A percentile compares a stretch with the other conserved stretches of the same genome.
phyloP scores from a whole-genome alignment of 2,329 filamentous ascomycete species.

The Ascochyta clinopodiicola region DNA sequence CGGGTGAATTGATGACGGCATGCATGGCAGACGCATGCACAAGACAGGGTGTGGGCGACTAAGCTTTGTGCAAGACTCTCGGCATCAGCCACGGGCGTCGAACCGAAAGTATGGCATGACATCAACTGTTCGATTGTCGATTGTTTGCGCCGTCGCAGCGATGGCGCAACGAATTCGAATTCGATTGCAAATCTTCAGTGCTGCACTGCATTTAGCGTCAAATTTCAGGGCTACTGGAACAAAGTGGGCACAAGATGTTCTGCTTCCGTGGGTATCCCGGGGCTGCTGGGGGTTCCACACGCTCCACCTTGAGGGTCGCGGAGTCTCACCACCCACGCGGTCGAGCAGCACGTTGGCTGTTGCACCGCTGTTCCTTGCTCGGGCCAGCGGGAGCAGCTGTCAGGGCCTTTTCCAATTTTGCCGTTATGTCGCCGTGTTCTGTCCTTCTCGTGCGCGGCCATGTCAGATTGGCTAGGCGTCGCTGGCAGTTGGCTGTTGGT shows the following conservation, averaged over 20 bases:
- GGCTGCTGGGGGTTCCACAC: slow-evolving; percentile 17
- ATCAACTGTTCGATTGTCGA: slow-evolving; percentile 11
- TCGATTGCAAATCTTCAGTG: slow-evolving; percentile 7
- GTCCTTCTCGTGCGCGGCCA: slow-evolving; percentile 7
- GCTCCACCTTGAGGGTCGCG: slow-evolving; percentile 13
- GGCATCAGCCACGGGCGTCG: slow-evolving; percentile 31
- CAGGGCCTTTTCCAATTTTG: slow-evolving; percentile 17
- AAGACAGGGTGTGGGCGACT: slow-evolving; percentile 18
- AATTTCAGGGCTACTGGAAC: slow-evolving; percentile 5
- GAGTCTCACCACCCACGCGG: slow-evolving; percentile 22
- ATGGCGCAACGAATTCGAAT: not conserved
- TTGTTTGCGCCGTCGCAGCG: not conserved
- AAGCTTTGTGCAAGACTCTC: slow-evolving; percentile 41
- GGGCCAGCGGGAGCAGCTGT: slow-evolving; percentile 32
- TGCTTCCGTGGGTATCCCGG: slow-evolving; percentile 19
- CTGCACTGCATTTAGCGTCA: slow-evolving; percentile 3
- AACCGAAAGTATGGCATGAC: slow-evolving; percentile 29
- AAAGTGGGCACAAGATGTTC: slow-evolving; percentile 15
- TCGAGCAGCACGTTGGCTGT: slow-evolving; percentile 25
- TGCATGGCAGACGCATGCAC: slow-evolving; percentile 21
- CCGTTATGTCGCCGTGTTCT: slow-evolving; percentile 19
- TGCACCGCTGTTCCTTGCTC: slow-evolving; percentile 19
- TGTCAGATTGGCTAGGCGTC: not conserved
- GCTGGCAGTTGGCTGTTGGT: not conserved
- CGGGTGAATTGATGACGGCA: slow-evolving; percentile 26